These are phyloP conservation scores for Ophiostoma pallidulum DNA, from an alignment of 2,329 filamentous ascomycete species.

Conservation along the genomic window DNA sequence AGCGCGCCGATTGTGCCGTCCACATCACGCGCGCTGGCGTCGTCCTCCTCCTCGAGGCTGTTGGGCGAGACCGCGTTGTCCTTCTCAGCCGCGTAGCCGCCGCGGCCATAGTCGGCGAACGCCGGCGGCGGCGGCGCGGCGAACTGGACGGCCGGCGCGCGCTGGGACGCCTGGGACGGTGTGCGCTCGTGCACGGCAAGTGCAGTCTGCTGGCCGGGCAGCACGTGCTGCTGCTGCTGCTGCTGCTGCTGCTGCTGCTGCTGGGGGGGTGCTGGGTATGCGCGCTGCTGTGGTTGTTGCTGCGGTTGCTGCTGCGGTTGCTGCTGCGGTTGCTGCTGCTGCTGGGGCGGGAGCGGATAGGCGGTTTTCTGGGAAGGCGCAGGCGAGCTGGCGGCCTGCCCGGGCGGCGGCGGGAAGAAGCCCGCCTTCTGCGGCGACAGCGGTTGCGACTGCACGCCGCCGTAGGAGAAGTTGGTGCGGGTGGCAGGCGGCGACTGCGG, in stretches of 20 bases:
- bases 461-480: slow-evolving; percentile 29
- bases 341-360: slow-evolving; percentile 26
- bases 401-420: slow-evolving; percentile 26
- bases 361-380: slow-evolving; percentile 22
- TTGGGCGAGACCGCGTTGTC: neutral
- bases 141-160: too few relatives aligned
- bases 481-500: slow-evolving; percentile 28
- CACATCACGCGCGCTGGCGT: slow-evolving; percentile 20
- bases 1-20: slow-evolving; percentile 26
- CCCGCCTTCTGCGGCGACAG: slow-evolving; percentile 15
- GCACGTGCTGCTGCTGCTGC: slow-evolving; percentile 22
- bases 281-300: slow-evolving; percentile 22
- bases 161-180: slow-evolving; percentile 19
- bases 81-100: slow-evolving; percentile 26
- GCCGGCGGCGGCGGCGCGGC: slow-evolving; percentile 21
- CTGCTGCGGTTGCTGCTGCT: slow-evolving; percentile 21
- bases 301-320: slow-evolving; percentile 16
- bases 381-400: slow-evolving; percentile 22
- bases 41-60: slow-evolving; percentile 11
- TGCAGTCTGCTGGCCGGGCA: slow-evolving; percentile 27
- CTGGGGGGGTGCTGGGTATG: slow-evolving; percentile 20
- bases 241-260: slow-evolving; percentile 18
- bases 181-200: slow-evolving; percentile 30
- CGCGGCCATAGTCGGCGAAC: slow-evolving; percentile 20
- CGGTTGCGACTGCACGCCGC: slow-evolving; percentile 21